These are phyloP conservation scores for Piedraia hortae DNA, from an alignment of 2,329 filamentous ascomycete genomes.

Conservation along the genomic window DNA sequence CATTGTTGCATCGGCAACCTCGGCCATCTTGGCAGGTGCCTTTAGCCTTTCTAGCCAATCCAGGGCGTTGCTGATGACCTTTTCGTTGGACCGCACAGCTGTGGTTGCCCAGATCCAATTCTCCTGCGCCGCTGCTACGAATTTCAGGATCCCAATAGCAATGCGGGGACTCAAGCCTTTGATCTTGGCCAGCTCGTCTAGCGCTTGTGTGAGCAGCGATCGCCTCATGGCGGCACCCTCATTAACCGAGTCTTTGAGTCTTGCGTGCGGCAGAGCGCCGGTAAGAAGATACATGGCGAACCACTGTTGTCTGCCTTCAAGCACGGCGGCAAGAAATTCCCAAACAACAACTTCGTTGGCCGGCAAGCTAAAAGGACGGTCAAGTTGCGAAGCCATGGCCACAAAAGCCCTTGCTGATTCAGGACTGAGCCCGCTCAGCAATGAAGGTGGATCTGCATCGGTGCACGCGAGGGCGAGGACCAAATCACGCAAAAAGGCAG, in stretches of 20 bases:
- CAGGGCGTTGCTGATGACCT: constrained; percentile 45
- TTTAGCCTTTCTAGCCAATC: constrained; percentile 36
- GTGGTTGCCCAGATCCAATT: constrained; percentile 90
- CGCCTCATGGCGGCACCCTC: constrained; percentile 24
- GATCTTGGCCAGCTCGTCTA: constrained; percentile 39
- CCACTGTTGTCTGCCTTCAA: constrained; percentile 68
- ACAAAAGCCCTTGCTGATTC: constrained; percentile 66
- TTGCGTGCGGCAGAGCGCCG: constrained; percentile 56
- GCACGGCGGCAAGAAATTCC: constrained; percentile 61
- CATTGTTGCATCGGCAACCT: constrained; percentile 7
- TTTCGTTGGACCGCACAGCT: constrained; percentile 42
- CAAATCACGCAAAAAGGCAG: constrained; percentile 5
- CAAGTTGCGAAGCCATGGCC: constrained; percentile 46
- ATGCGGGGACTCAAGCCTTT: constrained; percentile 34
- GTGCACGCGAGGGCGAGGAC: constrained; percentile 4
- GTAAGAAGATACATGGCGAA: constrained; percentile 82
- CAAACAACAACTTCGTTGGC: constrained; percentile 43
- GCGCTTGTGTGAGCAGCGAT: constrained; percentile 46
- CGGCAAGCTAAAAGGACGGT: constrained; percentile 42
- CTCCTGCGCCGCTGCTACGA: constrained; percentile 68
- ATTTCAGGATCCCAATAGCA: constrained; percentile 53
- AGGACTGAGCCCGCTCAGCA: constrained; percentile 70
- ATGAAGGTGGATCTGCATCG: constrained; percentile 55
- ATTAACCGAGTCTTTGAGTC: constrained; percentile 26
- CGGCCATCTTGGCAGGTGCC: constrained; percentile 11